These are phyloP conservation scores for Paraurostyla sp. DNA, from an alignment of 73 alveolate genomes.

Conservation along the genomic window DNA sequence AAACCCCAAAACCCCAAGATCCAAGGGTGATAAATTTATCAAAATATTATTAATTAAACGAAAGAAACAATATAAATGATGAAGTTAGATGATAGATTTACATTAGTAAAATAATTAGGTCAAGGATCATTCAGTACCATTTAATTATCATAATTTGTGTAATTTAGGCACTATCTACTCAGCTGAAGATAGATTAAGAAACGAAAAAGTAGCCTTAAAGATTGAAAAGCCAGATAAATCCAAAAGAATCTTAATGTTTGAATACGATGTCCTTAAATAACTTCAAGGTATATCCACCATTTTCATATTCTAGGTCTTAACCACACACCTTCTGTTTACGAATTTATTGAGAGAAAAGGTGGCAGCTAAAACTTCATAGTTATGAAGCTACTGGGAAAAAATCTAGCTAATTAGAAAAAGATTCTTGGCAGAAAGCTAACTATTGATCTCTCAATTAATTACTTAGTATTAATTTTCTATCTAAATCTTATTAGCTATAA, in stretches of 20 bases:
- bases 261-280: slow-evolving; percentile 75
- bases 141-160: background rate
- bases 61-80: slow-evolving; percentile 6
- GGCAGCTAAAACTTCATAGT: slow-evolving; percentile 75
- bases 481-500: slow-evolving; percentile 74
- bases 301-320: background rate
- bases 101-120: slow-evolving; percentile 68
- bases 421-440: slow-evolving; percentile 15
- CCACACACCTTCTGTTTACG: slow-evolving; percentile 63
- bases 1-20: too few relatives aligned
- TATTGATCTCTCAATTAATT: background rate
- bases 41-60: background rate
- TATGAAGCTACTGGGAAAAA: slow-evolving; percentile 85
- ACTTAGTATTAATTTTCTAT: background rate
- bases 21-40: background rate
- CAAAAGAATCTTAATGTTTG: slow-evolving; percentile 73
- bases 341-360: slow-evolving; percentile 65
- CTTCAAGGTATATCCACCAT: slow-evolving; percentile 64
- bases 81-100: slow-evolving; percentile 45
- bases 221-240: slow-evolving; percentile 77
- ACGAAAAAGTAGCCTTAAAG: slow-evolving; percentile 79
- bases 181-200: slow-evolving; percentile 71
- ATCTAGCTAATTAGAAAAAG: slow-evolving; percentile 66
- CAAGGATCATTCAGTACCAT: slow-evolving; percentile 85
- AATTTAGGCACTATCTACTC: slow-evolving; percentile 54